Evolutionary conservation across 371 early-diverging fungal species (phyloP).

Genomic region (Mortierella sp.): DNA sequence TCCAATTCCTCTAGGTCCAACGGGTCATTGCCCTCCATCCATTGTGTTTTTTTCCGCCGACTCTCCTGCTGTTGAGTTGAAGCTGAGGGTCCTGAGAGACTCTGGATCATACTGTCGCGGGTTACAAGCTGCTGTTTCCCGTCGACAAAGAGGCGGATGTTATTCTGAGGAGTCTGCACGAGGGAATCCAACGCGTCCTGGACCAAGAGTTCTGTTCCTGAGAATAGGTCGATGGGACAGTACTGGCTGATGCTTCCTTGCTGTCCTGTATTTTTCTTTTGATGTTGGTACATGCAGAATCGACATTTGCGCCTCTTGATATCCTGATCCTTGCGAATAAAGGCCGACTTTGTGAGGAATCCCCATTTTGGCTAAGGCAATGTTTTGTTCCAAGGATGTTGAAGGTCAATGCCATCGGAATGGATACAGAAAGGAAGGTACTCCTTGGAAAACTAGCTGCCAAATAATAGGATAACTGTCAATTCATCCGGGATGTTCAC

Average conservation of each 20-base stretch:
- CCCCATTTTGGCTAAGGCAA: conserved; percentile 52
- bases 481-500: background rate
- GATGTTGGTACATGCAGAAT: conserved; percentile 54
- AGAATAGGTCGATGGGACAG: conserved; percentile 50
- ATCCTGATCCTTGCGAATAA: conserved; percentile 22
- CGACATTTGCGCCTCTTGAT: conserved; percentile 53
- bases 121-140: conserved; percentile 27
- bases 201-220: conserved; percentile 25
- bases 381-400: too few species aligned
- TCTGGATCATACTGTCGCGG: background rate
- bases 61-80: background rate
- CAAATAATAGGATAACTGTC: background rate
- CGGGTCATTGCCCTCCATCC: background rate
- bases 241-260: conserved; percentile 33
- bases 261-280: conserved; percentile 19
- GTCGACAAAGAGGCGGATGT: conserved; percentile 46
- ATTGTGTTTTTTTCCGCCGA: background rate
- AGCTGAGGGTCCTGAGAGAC: background rate
- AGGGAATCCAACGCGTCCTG: conserved; percentile 35
- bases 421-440: background rate
- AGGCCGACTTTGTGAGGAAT: conserved; percentile 32
- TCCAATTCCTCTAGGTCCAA: background rate
- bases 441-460: background rate
- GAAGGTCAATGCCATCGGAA: too few species aligned
- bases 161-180: conserved; percentile 44